Percentiles rank a stretch among this genome's conserved stretches.
Evolutionary conservation across 441 rosid species (phyloP).

Genomic region (Mallotus repandus): DNA sequence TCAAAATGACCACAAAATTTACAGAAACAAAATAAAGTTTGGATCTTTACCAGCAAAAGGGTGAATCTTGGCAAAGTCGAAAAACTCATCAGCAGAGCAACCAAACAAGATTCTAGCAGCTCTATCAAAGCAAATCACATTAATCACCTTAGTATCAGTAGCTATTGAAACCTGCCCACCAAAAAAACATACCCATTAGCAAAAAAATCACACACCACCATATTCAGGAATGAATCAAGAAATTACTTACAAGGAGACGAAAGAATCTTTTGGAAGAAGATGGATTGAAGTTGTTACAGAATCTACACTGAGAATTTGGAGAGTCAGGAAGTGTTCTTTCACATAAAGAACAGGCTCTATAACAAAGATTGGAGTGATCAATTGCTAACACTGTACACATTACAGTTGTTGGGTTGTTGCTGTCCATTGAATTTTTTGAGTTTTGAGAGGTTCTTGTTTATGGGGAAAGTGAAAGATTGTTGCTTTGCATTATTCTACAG

Average conservation of each 20-base stretch:
- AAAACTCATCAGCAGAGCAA: conserved; percentile 75
- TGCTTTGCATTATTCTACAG: neutral
- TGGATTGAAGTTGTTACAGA: conserved; percentile 32
- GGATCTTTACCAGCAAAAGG: conserved; percentile 52
- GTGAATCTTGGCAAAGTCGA: conserved; percentile 60
- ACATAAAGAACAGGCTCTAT: conserved; percentile 65
- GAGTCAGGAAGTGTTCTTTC: conserved; percentile 59
- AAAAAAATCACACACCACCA: neutral
- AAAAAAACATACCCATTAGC: conserved; percentile 5
- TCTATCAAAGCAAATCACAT: conserved; percentile 75
- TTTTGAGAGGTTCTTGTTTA: no score
- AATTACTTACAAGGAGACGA: conserved; percentile 56
- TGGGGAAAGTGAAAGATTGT: no score
- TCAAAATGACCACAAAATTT: neutral
- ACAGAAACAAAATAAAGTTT: neutral
- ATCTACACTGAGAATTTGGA: conserved; percentile 39
- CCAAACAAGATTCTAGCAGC: conserved; percentile 73
- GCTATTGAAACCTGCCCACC: conserved; percentile 68
- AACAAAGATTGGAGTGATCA: conserved; percentile 50
- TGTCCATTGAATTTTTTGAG: conserved; percentile 5
- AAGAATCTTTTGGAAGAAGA: conserved; percentile 50
- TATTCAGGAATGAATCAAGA: neutral
- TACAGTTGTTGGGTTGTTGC: conserved; percentile 34
- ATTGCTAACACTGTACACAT: conserved; percentile 53
- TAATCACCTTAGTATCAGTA: conserved; percentile 56